phyloP scores from a whole-genome alignment of 371 early-diverging fungal species.

The Mortierella polycephala region DNA sequence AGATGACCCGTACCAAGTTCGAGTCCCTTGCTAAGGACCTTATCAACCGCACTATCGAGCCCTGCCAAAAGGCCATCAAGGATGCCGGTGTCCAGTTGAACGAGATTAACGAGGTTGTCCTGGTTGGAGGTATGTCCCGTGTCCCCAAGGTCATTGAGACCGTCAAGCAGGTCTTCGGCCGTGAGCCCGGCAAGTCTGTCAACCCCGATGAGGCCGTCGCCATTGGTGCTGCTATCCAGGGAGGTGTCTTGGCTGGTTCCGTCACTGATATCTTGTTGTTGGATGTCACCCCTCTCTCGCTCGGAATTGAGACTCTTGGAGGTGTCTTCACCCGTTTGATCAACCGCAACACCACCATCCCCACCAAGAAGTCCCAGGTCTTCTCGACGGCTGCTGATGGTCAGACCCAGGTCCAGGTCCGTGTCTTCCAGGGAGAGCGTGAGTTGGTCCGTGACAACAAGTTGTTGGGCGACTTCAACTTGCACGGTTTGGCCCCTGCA shows the following conservation, averaged over 20 bases:
- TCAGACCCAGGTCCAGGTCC: constrained; percentile 98
- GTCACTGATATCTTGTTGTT: constrained; percentile 95
- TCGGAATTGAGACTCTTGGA: constrained; percentile 98
- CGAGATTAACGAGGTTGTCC: constrained; percentile 96
- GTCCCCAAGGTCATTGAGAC: constrained; percentile 98
- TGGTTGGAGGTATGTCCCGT: constrained; percentile 99
- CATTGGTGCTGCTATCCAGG: constrained; percentile 99
- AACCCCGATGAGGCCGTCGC: constrained; percentile 99
- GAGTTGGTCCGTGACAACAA: constrained; percentile 98
- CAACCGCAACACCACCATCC: constrained; percentile 99
- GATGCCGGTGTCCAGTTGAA: constrained; percentile 90
- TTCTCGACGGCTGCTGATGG: constrained; percentile 99
- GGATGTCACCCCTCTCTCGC: constrained; percentile 98
- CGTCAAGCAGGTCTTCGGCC: constrained; percentile 92
- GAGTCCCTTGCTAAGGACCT: constrained; percentile 87
- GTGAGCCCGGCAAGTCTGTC: constrained; percentile 93
- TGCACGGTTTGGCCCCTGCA: constrained; percentile 90
- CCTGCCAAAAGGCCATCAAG: constrained; percentile 96
- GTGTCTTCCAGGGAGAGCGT: constrained; percentile 99
- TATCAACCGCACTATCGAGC: constrained; percentile 91
- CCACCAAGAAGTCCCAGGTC: constrained; percentile 98
- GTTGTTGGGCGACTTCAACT: constrained; percentile 97
- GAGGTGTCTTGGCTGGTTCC: constrained; percentile 97
- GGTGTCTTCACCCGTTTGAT: constrained; percentile 98
- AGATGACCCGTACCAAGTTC: constrained; percentile 91